Conservation (phyloP, 73 alveolate species). For the Symbiodinium pilosum region DNA sequence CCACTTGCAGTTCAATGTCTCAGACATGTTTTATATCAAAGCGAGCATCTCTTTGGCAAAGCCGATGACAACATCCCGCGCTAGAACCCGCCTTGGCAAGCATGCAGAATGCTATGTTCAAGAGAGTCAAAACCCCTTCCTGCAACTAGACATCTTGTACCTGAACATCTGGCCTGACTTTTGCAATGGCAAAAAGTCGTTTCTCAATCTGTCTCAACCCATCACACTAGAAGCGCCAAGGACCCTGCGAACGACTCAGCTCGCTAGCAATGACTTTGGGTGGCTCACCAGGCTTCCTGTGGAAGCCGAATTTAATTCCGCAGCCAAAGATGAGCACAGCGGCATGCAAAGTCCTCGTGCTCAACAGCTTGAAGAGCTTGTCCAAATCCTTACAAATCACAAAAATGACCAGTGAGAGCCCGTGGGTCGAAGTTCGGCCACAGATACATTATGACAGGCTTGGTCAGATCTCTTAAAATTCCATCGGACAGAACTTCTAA, state of each 20-base stretch:
- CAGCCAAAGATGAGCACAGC: neutral
- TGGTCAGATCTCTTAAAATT: too few relatives aligned
- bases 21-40: neutral
- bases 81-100: conserved; percentile 31
- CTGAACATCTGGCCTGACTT: too few relatives aligned
- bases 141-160: too few relatives aligned
- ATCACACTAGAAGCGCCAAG: neutral
- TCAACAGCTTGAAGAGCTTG: conserved; percentile 35
- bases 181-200: too few relatives aligned
- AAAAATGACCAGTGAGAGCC: too few relatives aligned
- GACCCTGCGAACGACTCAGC: conserved; percentile 54
- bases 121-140: too few relatives aligned
- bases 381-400: conserved; percentile 43
- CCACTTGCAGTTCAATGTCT: neutral
- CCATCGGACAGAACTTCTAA: too few relatives aligned
- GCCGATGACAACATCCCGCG: conserved; percentile 21
- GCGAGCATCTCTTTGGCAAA: conserved; percentile 50
- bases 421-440: too few relatives aligned
- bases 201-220: too few relatives aligned
- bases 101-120: too few relatives aligned
- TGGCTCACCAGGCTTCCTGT: neutral
- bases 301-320: neutral
- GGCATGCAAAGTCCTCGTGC: conserved; percentile 1
- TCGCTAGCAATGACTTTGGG: conserved; percentile 66
- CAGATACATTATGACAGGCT: too few relatives aligned